Evolutionary conservation across 306 rosid species (phyloP), one percentile per base, ranked within the genome.

Genomic region (Castanea mollissima): DNA sequence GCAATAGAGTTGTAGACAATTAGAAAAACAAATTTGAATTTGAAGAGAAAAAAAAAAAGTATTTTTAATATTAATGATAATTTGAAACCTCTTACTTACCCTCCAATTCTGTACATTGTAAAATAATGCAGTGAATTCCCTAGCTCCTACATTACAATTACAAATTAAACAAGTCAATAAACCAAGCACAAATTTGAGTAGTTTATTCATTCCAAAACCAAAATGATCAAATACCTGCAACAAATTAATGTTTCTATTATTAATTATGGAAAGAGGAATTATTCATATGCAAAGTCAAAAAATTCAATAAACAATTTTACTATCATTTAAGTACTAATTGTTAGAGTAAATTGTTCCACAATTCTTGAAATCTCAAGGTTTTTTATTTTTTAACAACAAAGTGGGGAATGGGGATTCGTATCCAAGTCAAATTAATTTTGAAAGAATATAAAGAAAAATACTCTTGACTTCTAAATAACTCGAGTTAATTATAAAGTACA

Each of bases 81-180:
- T 21, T 46, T 49, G 35, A 8, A 23, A 60, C 18, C 27, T 35
- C 32, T 21, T 58, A 74, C 78, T 72, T 84, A 95, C 99, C 97
- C 96, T 90, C 99, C 99, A 93, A 86, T 67, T 89, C 86, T 91
- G 98, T 80, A 95, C 98, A 79, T 94, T 89, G 87, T 95, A 91
- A 85, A 95, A 91, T 65, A 95, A 69, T 21, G 96, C 74, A 67
- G 90, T 84, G 82, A 95, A 93, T 80, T 95, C 99, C 92, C 90
- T 93, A 44, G 99, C 96, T 69, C 99, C 97, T 95, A 87, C 85
- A 78, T 79, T 71, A 75, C 27, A 4, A 75, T 72, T 13, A 29
- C 8, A 27, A 63, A 29, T 27, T 14, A 14, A 62, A 25, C 0
- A 4, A 67, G 65, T 19, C 11, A 64, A 31, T 64, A 16, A 64